These are phyloP conservation scores for Musa balbisiana DNA, from an alignment of 202 grass and related monocot species.

Conservation along the genomic window DNA sequence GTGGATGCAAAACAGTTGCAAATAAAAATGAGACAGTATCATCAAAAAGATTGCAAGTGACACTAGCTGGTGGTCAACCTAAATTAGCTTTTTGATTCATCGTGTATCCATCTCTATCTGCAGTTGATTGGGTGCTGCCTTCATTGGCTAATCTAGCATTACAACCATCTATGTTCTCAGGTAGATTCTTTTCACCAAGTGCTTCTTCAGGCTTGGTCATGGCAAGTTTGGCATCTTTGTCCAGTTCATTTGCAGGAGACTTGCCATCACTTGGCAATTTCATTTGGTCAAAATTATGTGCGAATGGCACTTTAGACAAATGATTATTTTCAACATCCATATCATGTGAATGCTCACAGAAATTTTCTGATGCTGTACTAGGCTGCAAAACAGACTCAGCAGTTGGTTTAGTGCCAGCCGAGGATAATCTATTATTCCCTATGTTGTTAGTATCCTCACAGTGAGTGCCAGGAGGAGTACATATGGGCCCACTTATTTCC, in stretches of 20 bases:
- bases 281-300: conserved; percentile 8
- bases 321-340: conserved; percentile 6
- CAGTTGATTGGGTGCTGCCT: neutral
- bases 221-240: neutral
- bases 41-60: neutral
- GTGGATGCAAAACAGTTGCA: neutral
- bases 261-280: neutral
- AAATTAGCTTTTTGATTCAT: neutral
- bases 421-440: conserved; percentile 21
- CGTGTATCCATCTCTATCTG: neutral
- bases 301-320: conserved; percentile 3
- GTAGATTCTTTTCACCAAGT: neutral
- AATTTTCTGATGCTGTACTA: neutral
- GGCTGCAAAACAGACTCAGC: conserved; percentile 16
- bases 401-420: conserved; percentile 11
- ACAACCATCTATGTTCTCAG: neutral
- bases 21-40: neutral
- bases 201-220: neutral
- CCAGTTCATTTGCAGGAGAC: conserved; percentile 16
- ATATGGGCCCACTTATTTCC: conserved; percentile 26
- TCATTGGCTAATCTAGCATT: neutral
- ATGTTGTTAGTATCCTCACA: conserved; percentile 21
- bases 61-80: neutral
- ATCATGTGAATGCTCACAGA: conserved; percentile 21
- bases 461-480: conserved; percentile 21